Evolutionary conservation across 768 basidiomycete genomes (phyloP).

Genomic region (Naganishia kalamii): DNA sequence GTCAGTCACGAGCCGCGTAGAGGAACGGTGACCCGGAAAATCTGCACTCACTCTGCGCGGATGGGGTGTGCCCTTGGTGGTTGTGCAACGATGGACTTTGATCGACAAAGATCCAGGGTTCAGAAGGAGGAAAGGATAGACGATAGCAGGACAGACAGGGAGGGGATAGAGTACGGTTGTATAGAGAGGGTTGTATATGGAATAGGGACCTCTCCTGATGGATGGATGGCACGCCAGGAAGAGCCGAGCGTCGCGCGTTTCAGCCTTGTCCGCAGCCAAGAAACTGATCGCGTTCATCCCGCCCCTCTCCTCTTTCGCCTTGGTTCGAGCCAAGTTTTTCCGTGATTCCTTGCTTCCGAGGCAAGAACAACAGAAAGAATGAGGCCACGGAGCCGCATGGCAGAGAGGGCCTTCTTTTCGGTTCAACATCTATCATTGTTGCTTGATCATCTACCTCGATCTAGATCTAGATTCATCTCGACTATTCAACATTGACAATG

Average conservation of each 20-base stretch:
- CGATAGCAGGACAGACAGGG: background rate
- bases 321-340: background rate
- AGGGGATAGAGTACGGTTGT: background rate
- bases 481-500: too few species aligned
- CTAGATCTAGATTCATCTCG: too few species aligned
- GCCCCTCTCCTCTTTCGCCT: background rate
- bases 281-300: background rate
- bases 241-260: too few species aligned
- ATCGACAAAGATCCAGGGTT: slow-evolving; percentile 8
- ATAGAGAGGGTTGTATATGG: too few species aligned
- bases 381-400: background rate
- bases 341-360: slow-evolving; percentile 2
- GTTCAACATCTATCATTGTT: background rate
- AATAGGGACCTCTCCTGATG: too few species aligned
- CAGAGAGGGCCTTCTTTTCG: background rate
- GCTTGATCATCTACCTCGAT: background rate
- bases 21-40: background rate
- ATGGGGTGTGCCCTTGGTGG: slow-evolving; percentile 9
- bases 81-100: slow-evolving; percentile 9
- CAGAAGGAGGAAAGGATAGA: too few species aligned
- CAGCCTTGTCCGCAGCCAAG: too few species aligned
- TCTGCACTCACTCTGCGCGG: background rate
- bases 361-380: background rate
- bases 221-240: too few species aligned
- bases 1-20: background rate